phyloP scores from a whole-genome alignment of 179 eudicot species.

The Corrigiola litoralis region DNA sequence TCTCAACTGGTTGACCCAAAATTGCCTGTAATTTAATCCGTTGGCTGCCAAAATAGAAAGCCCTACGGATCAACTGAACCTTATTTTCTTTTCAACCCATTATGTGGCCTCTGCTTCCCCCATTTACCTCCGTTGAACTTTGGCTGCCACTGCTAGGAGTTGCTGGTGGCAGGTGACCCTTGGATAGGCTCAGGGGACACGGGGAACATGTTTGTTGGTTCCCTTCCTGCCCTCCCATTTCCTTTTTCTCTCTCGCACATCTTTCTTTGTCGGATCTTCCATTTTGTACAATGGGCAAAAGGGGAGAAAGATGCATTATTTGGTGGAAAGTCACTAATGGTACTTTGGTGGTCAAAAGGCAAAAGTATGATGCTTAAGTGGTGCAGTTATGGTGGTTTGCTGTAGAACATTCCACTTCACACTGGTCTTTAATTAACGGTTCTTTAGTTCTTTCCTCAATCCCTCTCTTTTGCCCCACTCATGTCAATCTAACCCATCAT shows the following conservation, averaged over 20 bases:
- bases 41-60: no score
- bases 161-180: background rate
- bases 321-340: background rate
- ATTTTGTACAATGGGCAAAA: background rate
- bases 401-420: no score
- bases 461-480: no score
- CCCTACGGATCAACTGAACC: background rate
- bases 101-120: background rate
- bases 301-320: background rate
- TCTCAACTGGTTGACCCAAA: no score
- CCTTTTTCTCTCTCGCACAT: background rate
- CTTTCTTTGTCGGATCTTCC: background rate
- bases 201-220: background rate
- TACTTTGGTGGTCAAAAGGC: background rate
- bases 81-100: background rate
- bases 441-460: no score
- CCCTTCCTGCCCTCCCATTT: background rate
- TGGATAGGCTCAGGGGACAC: background rate
- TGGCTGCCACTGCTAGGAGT: background rate
- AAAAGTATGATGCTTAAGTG: background rate
- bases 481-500: no score
- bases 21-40: no score
- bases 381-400: no score
- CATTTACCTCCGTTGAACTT: background rate
- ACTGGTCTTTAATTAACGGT: no score